Base-by-base conservation (phyloP, 1,284 basidiomycete species). In the Puccinia triticina region DNA sequence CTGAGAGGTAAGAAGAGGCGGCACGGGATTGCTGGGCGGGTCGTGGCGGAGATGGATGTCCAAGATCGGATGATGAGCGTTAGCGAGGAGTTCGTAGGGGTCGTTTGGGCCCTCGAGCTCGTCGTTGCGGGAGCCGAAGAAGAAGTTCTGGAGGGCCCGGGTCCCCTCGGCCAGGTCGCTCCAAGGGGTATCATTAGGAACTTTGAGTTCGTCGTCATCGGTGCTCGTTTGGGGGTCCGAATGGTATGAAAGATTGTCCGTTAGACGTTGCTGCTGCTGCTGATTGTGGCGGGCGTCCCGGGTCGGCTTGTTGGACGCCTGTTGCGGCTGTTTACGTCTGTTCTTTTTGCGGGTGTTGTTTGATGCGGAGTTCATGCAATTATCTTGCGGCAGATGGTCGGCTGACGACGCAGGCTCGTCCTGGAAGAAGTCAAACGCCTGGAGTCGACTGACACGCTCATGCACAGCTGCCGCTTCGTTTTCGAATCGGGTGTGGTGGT, bases 401-500 rank as follows among this genome's bases (percentile, higher is more conserved):
- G 78, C 23, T 59, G 69, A 71, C 21, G 69, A 71, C 21, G 55
- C 32, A 29, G 29, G 1, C 26, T 69, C 61, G 21, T 78, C 76
- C 37, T 78, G 61, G 21, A 53, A 69, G 53, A 81, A 81, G 29
- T 81, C 66, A 37, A 73, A 81, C 23, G 69, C 69, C 26, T 73
- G 69, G 32, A 81, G 59, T 71, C 78, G 53, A 32, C 69, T 69
- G 18, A 29, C 67, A 18, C 78, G 78, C 34, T 81, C 78, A 64
- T 81, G 55, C 14, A 81, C 78, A 32, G 78, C 78, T 32, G 67
- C 67, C 21, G 78, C 78, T 81, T 81, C 67, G 57, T 73, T 64
- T n/a, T 81, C 69, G 37, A 48, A 43, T 26, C 69, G 37, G 34
- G 16, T 40, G 26, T 37, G 10, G 40, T 57, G 55, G 32, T 10